phyloP scores from a whole-genome alignment of 169 alveolate species.

The Eimeria brunetti region DNA sequence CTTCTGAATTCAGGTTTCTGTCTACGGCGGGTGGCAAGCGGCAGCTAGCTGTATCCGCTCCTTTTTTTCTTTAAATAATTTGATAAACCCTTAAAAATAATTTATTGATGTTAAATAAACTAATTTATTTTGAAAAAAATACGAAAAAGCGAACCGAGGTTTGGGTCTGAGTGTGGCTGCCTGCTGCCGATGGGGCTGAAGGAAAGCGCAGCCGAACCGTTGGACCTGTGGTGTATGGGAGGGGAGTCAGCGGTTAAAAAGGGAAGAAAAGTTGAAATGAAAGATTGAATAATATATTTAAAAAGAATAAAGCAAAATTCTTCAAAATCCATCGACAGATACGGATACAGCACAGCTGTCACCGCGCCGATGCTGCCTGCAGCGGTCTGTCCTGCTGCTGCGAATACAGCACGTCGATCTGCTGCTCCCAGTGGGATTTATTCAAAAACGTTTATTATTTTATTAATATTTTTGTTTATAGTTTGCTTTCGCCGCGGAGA shows the following conservation, averaged over 20 bases:
- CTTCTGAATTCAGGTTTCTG: too few relatives aligned
- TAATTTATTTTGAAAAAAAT: too few relatives aligned
- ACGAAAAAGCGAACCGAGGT: too few relatives aligned
- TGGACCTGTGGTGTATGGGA: background rate
- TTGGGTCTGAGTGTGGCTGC: too few relatives aligned
- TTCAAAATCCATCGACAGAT: background rate
- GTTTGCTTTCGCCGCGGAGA: background rate
- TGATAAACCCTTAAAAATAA: too few relatives aligned
- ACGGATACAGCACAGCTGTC: background rate
- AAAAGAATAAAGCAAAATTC: background rate
- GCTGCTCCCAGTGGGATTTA: background rate
- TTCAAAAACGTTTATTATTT: background rate
- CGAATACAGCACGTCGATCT: background rate
- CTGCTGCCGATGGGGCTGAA: slow-evolving; percentile 26
- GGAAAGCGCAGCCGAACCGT: background rate
- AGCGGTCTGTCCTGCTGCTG: slow-evolving; percentile 28
- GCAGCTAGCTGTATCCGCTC: too few relatives aligned
- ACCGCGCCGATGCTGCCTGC: background rate
- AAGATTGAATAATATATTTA: background rate
- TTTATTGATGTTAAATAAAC: too few relatives aligned
- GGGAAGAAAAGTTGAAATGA: background rate
- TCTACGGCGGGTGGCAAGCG: too few relatives aligned
- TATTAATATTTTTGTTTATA: background rate
- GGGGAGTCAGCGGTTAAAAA: background rate
- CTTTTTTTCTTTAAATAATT: too few relatives aligned